Evolutionary conservation across 1,284 basidiomycete genomes (phyloP), one percentile per base, ranked within the genome.

Genomic region (Peniophora sp.): DNA sequence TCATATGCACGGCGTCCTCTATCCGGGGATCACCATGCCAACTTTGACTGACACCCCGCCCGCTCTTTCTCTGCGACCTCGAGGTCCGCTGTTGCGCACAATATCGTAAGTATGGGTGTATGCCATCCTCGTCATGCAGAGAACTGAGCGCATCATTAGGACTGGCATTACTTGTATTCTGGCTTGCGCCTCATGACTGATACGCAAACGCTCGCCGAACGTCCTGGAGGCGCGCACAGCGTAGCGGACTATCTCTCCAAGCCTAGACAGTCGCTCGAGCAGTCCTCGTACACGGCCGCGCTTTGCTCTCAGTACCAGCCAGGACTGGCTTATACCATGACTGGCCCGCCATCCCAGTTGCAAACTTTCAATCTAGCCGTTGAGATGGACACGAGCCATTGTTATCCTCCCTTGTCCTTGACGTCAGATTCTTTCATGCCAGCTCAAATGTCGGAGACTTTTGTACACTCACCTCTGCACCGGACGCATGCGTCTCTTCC

Each of bases 161-260:
- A 86, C 66, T 81, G 85, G 52, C 84, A 92, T 63, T 93, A 90
- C 68, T 81, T 81, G 1, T 93, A 90, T 68, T 93, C 90, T 61
- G 89, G 88, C 12, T 70, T 85, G 39, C 78, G 86, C 54, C 76
- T 92, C 18, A n/a, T n/a, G n/a, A 79, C 78, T 44, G 90, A 92
- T 64, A 77, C 92, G 6, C 90, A 93, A 59, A 88, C 86, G 1
- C 80, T 92, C 22, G 76, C 92, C 3, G 88, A 92, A 65, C 90
- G 92, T 61, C 91, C 92, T 58, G 90, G 92, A 60, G 83, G 90
- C 53, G 80, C 82, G 44, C 89, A 92, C 64, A 86, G 91, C 59
- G 74, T 86, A 53, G 79, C 87, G 50, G 63, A 84, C 46, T 83
- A 88, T 63, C 78, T 75, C 17, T 72, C 53, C 60, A 18, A 58